A percentile compares a stretch with the other conserved stretches of the same genome.
Evolutionary conservation across 2,329 filamentous ascomycete species (phyloP).

Genomic region (Pyrenophora seminiperda): DNA sequence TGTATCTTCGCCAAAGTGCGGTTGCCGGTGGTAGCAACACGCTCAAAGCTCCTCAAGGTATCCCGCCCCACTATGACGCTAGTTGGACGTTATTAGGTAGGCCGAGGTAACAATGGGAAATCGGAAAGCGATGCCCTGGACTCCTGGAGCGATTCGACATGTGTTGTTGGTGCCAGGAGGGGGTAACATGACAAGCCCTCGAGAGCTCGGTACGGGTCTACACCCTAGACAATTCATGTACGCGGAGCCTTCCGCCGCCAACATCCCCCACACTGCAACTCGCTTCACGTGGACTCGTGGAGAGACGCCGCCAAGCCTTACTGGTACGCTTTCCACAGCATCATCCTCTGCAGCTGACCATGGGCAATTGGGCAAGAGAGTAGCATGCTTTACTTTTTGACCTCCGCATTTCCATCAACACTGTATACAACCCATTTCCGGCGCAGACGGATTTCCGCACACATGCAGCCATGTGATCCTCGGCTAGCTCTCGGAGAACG

Average conservation of each 20-base stretch:
- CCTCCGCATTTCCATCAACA: not conserved
- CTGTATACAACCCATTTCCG: not conserved
- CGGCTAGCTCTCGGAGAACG: slow-evolving; percentile 20
- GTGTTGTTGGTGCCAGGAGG: not conserved
- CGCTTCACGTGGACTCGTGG: slow-evolving; percentile 42
- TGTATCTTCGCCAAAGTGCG: slow-evolving; percentile 41
- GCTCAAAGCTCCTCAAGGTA: slow-evolving; percentile 19
- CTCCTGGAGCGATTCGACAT: slow-evolving; percentile 7
- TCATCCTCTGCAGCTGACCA: slow-evolving; percentile 24
- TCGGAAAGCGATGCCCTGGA: slow-evolving; percentile 8
- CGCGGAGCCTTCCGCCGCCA: slow-evolving; percentile 20
- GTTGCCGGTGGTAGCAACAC: slow-evolving; percentile 15
- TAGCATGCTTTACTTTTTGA: slow-evolving; percentile 3
- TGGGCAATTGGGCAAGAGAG: slow-evolving; percentile 20
- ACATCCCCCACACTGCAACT: slow-evolving; percentile 40
- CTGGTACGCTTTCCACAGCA: not conserved
- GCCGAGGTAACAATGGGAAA: slow-evolving; percentile 34
- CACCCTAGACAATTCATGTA: slow-evolving; percentile 11
- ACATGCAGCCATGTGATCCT: slow-evolving; percentile 26
- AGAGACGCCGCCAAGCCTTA: slow-evolving; percentile 14
- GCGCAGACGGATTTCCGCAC: slow-evolving; percentile 14
- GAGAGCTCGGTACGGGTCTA: not conserved
- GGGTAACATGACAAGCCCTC: not conserved
- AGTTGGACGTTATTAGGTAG: slow-evolving; percentile 27
- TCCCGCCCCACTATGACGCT: slow-evolving; percentile 44